A percentile compares a stretch with the other conserved stretches of the same genome.
phyloP scores from a whole-genome alignment of 2,329 filamentous ascomycete species.

The Aspergillus sojae region DNA sequence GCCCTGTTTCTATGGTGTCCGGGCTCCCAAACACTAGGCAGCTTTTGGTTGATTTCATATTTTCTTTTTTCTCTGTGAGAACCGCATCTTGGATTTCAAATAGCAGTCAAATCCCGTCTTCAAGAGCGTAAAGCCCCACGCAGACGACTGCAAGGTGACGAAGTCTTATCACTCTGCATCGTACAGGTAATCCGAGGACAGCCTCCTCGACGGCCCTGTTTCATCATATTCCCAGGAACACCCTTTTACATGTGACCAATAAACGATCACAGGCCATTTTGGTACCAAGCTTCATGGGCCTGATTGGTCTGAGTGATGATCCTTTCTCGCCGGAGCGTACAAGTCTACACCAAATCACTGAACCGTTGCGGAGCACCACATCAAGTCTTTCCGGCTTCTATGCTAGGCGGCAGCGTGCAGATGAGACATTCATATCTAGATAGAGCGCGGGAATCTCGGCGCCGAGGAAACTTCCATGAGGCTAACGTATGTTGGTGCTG shows the following conservation, averaged over 20 bases:
- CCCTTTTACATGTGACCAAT: constrained; percentile 18
- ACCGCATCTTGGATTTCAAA: not conserved
- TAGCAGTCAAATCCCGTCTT: not conserved
- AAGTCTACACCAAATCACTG: constrained; percentile 13
- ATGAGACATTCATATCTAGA: constrained; percentile 9
- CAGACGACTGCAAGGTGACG: not conserved
- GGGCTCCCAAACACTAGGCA: not conserved
- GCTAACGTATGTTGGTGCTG: constrained; percentile 13
- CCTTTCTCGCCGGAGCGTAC: constrained; percentile 2
- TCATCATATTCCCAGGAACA: constrained; percentile 13
- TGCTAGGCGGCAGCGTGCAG: constrained; percentile 30
- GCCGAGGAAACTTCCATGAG: constrained; percentile 16
- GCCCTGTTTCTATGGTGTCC: not conserved
- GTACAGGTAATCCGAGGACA: constrained; percentile 4
- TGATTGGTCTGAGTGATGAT: constrained; percentile 15
- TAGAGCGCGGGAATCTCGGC: constrained; percentile 5
- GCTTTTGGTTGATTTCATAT: not conserved
- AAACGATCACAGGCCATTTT: constrained; percentile 3
- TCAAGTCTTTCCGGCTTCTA: constrained; percentile 12
- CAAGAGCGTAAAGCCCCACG: not conserved
- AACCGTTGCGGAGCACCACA: constrained; percentile 19
- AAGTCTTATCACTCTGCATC: constrained; percentile 11
- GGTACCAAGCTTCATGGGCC: not conserved
- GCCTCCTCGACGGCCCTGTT: constrained; percentile 15
- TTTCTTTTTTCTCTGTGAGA: not conserved